Base-by-base conservation (phyloP, 2,329 filamentous ascomycete species). In the Beauveria rudraprayagi region DNA sequence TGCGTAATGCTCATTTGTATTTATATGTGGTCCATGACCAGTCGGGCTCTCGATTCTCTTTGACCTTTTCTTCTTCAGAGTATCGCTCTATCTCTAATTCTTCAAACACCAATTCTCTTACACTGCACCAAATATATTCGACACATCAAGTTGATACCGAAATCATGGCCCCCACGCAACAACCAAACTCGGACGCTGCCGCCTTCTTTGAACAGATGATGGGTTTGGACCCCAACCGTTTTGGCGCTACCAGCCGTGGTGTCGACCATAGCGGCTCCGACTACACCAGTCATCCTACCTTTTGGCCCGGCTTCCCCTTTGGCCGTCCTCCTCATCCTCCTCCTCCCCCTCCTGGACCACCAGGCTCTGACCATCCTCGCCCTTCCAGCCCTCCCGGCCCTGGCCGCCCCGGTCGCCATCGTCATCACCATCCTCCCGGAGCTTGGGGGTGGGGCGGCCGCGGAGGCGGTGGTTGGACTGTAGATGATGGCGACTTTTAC, bases 251-350 rank as follows among this genome's bases (percentile, higher is more conserved):
- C 41, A 74, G 76, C 47, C 68, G 69, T 19, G 75, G 76, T 52
- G 72, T 76, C 60, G 76, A 78, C 47, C 30, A 60, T 46, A 44
- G 14, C 56, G 56, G 56, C 34, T 1, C 34, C 17, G 28, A 57
- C 43, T 26, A 40, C 56, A 16, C 66, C 41, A 67, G 66, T 40
- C 61, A 67, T 34, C 65, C 64, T 60, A 64, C 56, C 57, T 70
- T 70, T 58, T 67, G 68, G 43, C 61, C 67, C 1, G 72, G 72
- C 26, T 76, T 76, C 58, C 72, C 75, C 30, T 76, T 75, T 62
- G 63, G 40, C 43, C 26, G 24, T 16, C 34, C 59, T n/a, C 30
- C 52, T 28, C 24, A 51, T 17, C 52, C 43, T 19, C 51, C 50
- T 19, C 51, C 50, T 34, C 62, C 52, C 44, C 61, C 53, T 44